These are phyloP conservation scores for Suhomyces kunorum DNA, from an alignment of 1,139 yeast genomes.

Conservation along the genomic window DNA sequence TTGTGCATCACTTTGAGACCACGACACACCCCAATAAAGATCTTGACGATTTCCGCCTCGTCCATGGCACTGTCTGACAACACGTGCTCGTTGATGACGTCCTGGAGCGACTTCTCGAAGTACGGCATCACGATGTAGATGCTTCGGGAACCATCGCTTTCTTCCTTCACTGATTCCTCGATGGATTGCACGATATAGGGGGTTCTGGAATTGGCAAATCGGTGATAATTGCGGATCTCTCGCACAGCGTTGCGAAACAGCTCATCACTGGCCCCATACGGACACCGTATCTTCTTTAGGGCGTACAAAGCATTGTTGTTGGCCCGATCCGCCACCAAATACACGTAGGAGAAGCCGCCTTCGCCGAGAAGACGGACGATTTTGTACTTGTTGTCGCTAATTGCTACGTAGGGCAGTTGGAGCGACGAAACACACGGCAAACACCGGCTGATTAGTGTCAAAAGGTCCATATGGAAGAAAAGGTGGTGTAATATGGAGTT, in stretches of 20 bases:
- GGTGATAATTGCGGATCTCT: constrained; percentile 74
- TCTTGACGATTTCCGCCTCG: constrained; percentile 61
- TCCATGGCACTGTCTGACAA: constrained; percentile 54
- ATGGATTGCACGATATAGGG: constrained; percentile 70
- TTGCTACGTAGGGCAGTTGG: constrained; percentile 48
- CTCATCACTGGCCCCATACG: constrained; percentile 77
- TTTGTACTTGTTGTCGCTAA: constrained; percentile 51
- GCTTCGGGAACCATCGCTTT: constrained; percentile 75
- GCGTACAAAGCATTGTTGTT: constrained; percentile 60
- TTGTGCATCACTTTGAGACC: constrained; percentile 79
- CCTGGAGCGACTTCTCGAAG: constrained; percentile 73
- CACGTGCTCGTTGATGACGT: constrained; percentile 63
- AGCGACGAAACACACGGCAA: constrained; percentile 47
- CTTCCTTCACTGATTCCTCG: constrained; percentile 71
- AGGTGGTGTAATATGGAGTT: background rate
- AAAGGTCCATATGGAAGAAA: constrained; percentile 26
- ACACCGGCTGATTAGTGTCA: constrained; percentile 32
- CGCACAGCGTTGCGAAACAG: constrained; percentile 60
- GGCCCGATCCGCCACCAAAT: constrained; percentile 59
- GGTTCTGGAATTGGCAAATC: constrained; percentile 54
- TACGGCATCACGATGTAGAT: constrained; percentile 80
- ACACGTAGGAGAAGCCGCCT: constrained; percentile 90
- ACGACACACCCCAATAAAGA: constrained; percentile 69
- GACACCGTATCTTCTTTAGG: constrained; percentile 82
- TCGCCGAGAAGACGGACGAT: constrained; percentile 80